Percentiles rank a stretch among this genome's conserved stretches.
Conservation (phyloP, 768 basidiomycete species). For the Xerocomus brunneocitrinus region DNA sequence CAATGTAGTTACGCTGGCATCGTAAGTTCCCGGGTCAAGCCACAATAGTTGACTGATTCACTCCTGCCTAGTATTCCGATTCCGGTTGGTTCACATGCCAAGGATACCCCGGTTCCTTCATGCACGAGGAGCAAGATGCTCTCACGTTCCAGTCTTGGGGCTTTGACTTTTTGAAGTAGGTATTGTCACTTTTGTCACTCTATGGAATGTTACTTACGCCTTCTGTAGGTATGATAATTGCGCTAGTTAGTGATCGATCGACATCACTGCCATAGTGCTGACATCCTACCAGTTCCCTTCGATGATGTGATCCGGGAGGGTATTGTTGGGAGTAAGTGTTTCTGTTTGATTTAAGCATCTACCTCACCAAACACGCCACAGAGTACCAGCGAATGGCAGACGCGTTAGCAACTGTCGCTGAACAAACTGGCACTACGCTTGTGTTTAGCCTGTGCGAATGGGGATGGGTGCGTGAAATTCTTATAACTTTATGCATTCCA, state of each 20-base stretch:
- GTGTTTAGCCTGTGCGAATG: constrained; percentile 63
- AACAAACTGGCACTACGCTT: constrained; percentile 47
- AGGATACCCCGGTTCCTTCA: constrained; percentile 56
- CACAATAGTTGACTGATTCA: not conserved
- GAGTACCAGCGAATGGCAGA: constrained; percentile 58
- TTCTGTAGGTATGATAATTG: constrained; percentile 54
- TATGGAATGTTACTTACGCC: not conserved
- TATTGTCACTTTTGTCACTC: not conserved
- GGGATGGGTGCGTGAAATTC: constrained; percentile 47
- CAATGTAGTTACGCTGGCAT: constrained; percentile 52
- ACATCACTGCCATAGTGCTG: not conserved
- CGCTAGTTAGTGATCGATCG: constrained; percentile 35
- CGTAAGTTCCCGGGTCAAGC: constrained; percentile 31
- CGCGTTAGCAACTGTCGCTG: constrained; percentile 45
- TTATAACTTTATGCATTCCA: not conserved
- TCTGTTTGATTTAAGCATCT: not conserved
- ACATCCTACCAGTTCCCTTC: constrained; percentile 42
- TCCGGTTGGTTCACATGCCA: constrained; percentile 66
- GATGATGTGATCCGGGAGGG: constrained; percentile 52
- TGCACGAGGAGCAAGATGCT: constrained; percentile 57
- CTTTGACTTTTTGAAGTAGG: constrained; percentile 60
- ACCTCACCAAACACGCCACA: constrained; percentile 20
- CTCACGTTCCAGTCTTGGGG: constrained; percentile 58
- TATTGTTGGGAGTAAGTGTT: constrained; percentile 45
- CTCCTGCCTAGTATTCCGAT: constrained; percentile 49